A percentile compares a stretch with the other conserved stretches of the same genome.
Evolutionary conservation across 2,329 filamentous ascomycete species (phyloP).

Genomic region (Chrysoporthe austroafricana): DNA sequence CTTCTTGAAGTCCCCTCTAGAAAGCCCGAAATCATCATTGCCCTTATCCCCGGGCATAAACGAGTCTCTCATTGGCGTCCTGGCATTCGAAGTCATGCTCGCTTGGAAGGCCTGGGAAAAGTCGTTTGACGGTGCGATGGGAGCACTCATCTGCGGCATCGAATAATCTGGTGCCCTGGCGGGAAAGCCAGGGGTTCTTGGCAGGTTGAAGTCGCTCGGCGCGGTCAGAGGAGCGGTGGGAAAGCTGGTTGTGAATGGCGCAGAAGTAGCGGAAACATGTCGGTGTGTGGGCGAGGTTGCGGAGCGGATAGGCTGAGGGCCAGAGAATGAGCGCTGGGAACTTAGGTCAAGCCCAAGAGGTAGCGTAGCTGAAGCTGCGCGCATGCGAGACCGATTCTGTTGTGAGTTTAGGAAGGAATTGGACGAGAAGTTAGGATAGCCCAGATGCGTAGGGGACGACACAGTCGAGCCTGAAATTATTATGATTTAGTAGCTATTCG

Average conservation of each 20-base stretch:
- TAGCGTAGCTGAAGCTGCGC: constrained; percentile 53
- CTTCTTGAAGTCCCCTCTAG: constrained; percentile 39
- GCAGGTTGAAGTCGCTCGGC: constrained; percentile 56
- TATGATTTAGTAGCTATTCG: constrained; percentile 29
- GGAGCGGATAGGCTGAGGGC: constrained; percentile 35
- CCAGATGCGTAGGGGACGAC: constrained; percentile 55
- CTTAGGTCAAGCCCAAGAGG: constrained; percentile 51
- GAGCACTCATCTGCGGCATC: constrained; percentile 59
- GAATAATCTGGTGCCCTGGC: constrained; percentile 50
- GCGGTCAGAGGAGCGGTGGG: constrained; percentile 58
- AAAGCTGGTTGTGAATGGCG: constrained; percentile 54
- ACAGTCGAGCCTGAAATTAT: constrained; percentile 46
- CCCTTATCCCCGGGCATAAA: constrained; percentile 39
- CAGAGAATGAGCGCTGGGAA: constrained; percentile 45
- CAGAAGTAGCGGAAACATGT: constrained; percentile 43
- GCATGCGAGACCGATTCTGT: constrained; percentile 51
- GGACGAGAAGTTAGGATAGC: constrained; percentile 50
- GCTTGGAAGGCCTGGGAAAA: constrained; percentile 54
- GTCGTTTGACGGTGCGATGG: constrained; percentile 56
- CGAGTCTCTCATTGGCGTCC: constrained; percentile 51
- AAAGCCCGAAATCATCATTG: constrained; percentile 36
- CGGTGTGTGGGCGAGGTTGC: constrained; percentile 42
- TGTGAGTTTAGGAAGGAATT: constrained; percentile 45
- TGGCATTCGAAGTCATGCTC: constrained; percentile 40
- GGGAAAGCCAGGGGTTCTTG: constrained; percentile 45